Evolutionary conservation across 2,329 filamentous ascomycete species (phyloP).

Genomic region (Venturiaceae sp.): DNA sequence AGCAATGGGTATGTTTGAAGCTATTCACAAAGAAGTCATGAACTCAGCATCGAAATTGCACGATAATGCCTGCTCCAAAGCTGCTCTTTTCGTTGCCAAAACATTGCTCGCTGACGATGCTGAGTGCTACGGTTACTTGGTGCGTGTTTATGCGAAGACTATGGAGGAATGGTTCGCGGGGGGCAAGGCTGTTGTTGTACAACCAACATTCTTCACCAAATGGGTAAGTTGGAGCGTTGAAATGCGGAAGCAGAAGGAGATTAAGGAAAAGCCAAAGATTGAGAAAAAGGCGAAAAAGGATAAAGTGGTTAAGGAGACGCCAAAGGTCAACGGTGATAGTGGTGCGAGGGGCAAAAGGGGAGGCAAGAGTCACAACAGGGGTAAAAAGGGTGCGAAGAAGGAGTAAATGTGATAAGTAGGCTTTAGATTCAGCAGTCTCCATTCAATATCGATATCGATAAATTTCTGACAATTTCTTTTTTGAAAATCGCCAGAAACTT

Average conservation of each 20-base stretch:
- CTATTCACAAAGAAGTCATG: conserved; percentile 59
- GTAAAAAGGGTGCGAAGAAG: neutral
- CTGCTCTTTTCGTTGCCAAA: conserved; percentile 58
- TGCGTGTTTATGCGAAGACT: conserved; percentile 31
- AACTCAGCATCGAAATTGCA: conserved; percentile 59
- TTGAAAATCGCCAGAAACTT: too few relatives aligned
- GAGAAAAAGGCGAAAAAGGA: neutral
- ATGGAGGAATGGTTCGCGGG: conserved; percentile 33
- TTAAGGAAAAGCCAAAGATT: neutral
- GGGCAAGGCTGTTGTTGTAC: conserved; percentile 28
- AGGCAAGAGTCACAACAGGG: neutral
- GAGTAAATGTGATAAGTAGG: neutral
- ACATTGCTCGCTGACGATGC: conserved; percentile 44
- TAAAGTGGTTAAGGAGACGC: neutral
- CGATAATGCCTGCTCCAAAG: conserved; percentile 63
- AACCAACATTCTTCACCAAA: conserved; percentile 33
- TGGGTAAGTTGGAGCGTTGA: conserved; percentile 34
- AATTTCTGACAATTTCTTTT: too few relatives aligned
- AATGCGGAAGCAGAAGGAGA: conserved; percentile 12
- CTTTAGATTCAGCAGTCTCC: neutral
- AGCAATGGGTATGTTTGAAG: conserved; percentile 47
- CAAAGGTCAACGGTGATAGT: neutral
- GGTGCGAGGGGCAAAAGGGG: neutral
- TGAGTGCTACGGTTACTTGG: conserved; percentile 25
- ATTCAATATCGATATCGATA: too few relatives aligned